Evolutionary conservation across 2,329 filamentous ascomycete species (phyloP), one percentile per base, ranked within the genome.

Genomic region (Colletotrichum magnum): DNA sequence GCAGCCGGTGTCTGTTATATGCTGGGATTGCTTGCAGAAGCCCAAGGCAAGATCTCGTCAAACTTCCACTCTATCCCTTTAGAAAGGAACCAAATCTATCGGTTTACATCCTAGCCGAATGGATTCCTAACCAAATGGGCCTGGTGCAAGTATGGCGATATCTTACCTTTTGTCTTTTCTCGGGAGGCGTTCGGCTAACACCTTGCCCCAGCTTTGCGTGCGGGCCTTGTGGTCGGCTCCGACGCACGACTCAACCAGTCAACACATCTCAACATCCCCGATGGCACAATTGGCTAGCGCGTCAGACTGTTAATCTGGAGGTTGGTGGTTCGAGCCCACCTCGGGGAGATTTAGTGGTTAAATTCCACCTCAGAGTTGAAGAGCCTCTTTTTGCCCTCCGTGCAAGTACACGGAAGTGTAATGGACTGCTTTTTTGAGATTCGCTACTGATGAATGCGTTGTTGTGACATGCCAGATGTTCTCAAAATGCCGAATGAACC

Each of bases 281-380:
- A 61, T 61, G 58, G 58, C 58, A 61, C 58, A 61, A 61, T 61
- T 61, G 58, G 58, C 58, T 61, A 61, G 58, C 58, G 58, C 58
- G 58, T 61, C 58, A 61, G 58, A 61, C 58, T 61, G 58, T 61
- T 61, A 61, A 61, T 61, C 58, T 61, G 48, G 58, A 53, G 58
- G 58, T 61, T 61, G 58, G 58, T 61, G 58, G 58, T 61, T 61
- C 58, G 58, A 61, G 58, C 58, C 58, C 58, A 61, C 58, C 58
- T 61, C 58, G 58, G 58, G 58, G 58, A 61, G 58, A 32, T 16
- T 4, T 6, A 24, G 47, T 45, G 58, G 58, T 61, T 61, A 61
- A 21, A 61, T 10, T 5, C 58, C 58, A 15, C 16, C 16, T 10
- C 1, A 4, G 2, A 18, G 58, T 53, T 61, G 58, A 32, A 2